These are phyloP conservation scores for Podila verticillata DNA, from an alignment of 192 early-diverging fungal species.

Conservation along the genomic window DNA sequence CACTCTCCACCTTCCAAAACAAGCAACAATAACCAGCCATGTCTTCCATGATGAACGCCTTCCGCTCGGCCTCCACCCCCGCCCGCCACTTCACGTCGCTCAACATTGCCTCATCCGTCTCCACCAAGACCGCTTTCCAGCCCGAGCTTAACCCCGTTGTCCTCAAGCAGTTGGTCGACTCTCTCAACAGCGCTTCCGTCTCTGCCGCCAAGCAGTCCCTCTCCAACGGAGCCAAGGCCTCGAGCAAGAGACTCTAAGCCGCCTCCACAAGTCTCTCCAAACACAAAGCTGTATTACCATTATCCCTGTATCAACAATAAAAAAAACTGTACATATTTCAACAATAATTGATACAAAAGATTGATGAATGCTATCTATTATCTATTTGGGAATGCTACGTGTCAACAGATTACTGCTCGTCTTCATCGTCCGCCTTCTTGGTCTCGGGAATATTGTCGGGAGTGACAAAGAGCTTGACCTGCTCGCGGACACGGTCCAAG, in stretches of 20 bases:
- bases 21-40: constrained; percentile 3
- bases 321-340: too few relatives aligned
- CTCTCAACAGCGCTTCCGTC: constrained; percentile 3
- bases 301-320: too few relatives aligned
- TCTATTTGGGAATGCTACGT: too few relatives aligned
- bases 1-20: neutral
- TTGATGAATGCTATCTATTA: too few relatives aligned
- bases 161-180: constrained; percentile 42
- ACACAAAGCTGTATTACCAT: too few relatives aligned
- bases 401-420: neutral
- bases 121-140: constrained; percentile 37
- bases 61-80: constrained; percentile 32
- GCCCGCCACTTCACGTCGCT: constrained; percentile 33
- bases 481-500: constrained; percentile 26
- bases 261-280: too few relatives aligned
- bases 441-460: constrained; percentile 28
- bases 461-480: constrained; percentile 46
- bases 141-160: constrained; percentile 46
- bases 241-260: too few relatives aligned
- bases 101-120: constrained; percentile 18
- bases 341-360: too few relatives aligned
- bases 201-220: neutral
- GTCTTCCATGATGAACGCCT: constrained; percentile 44
- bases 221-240: neutral
- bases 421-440: neutral